A percentile compares a stretch with the other conserved stretches of the same genome.
phyloP scores from a whole-genome alignment of 1,284 basidiomycete species.

The Earliella scabrosa region DNA sequence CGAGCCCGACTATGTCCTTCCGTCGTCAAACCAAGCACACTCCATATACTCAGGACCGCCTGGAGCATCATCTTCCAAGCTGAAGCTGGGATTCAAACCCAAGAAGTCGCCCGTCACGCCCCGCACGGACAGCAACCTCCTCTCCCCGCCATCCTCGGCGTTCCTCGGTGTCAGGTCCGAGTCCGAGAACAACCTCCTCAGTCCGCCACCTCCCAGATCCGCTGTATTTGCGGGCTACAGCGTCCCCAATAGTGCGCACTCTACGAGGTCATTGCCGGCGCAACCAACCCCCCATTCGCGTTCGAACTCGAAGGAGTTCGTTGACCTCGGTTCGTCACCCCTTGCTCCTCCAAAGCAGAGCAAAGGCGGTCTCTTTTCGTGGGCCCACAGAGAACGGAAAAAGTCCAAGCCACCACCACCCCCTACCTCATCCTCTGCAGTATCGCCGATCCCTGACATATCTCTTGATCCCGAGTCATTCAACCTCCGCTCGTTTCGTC shows the following conservation, averaged over 20 bases:
- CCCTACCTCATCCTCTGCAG: constrained; percentile 26
- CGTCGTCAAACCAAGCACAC: constrained; percentile 25
- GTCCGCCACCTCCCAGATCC: constrained; percentile 56
- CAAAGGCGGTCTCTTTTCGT: constrained; percentile 35
- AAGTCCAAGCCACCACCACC: constrained; percentile 41
- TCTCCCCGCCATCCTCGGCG: constrained; percentile 27
- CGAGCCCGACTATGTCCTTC: constrained; percentile 36
- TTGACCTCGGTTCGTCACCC: constrained; percentile 26
- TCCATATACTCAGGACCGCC: constrained; percentile 30
- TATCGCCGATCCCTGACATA: constrained; percentile 13
- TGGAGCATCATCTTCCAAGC: constrained; percentile 38
- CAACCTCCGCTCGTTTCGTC: constrained; percentile 73
- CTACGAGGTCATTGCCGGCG: constrained; percentile 64
- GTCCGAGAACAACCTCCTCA: constrained; percentile 39
- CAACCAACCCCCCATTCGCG: constrained; percentile 28
- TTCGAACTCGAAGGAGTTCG: constrained; percentile 23
- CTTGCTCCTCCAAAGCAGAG: constrained; percentile 37
- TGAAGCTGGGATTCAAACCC: constrained; percentile 38
- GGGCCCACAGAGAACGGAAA: constrained; percentile 46
- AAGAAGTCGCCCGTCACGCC: constrained; percentile 30
- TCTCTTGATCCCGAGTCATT: constrained; percentile 35
- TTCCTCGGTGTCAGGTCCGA: constrained; percentile 41
- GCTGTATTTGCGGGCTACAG: constrained; percentile 58
- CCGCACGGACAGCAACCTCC: constrained; percentile 26
- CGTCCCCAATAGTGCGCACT: constrained; percentile 51